These are phyloP conservation scores for Coprinopsis cinerea DNA, from an alignment of 768 basidiomycete genomes.

Conservation along the genomic window DNA sequence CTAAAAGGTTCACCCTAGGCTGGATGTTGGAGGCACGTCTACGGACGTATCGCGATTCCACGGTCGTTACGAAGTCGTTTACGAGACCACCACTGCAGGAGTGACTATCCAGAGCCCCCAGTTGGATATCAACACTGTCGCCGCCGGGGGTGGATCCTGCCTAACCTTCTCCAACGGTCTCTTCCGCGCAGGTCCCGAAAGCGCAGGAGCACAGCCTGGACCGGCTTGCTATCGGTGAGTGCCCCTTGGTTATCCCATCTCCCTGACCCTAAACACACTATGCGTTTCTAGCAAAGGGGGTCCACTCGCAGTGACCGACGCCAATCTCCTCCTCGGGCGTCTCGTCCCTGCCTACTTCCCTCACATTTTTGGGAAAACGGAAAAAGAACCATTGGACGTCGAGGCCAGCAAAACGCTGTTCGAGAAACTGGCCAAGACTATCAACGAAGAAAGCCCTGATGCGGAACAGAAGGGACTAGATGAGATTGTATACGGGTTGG, in stretches of 20 bases:
- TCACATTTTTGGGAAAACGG: conserved; percentile 88
- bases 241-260: too few species aligned
- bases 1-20: conserved; percentile 31
- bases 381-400: conserved; percentile 77
- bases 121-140: conserved; percentile 93
- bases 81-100: conserved; percentile 93
- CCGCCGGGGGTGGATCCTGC: conserved; percentile 83
- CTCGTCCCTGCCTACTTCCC: conserved; percentile 90
- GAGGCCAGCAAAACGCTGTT: conserved; percentile 67
- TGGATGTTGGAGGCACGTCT: conserved; percentile 93
- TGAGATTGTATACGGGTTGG: conserved; percentile 85
- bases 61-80: conserved; percentile 86
- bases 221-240: conserved; percentile 82
- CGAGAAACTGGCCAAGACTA: conserved; percentile 58
- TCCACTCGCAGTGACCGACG: conserved; percentile 87
- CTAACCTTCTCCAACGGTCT: conserved; percentile 86
- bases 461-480: conserved; percentile 46
- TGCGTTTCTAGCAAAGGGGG: conserved; percentile 68
- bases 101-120: conserved; percentile 90
- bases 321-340: conserved; percentile 85
- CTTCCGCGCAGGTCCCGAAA: conserved; percentile 88
- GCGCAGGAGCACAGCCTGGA: conserved; percentile 90
- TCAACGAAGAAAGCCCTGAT: conserved; percentile 52
- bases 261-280: background rate
- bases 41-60: conserved; percentile 94